These are phyloP conservation scores for Hagleromyces aurorensis DNA, from an alignment of 805 yeast genomes.

Conservation along the genomic window DNA sequence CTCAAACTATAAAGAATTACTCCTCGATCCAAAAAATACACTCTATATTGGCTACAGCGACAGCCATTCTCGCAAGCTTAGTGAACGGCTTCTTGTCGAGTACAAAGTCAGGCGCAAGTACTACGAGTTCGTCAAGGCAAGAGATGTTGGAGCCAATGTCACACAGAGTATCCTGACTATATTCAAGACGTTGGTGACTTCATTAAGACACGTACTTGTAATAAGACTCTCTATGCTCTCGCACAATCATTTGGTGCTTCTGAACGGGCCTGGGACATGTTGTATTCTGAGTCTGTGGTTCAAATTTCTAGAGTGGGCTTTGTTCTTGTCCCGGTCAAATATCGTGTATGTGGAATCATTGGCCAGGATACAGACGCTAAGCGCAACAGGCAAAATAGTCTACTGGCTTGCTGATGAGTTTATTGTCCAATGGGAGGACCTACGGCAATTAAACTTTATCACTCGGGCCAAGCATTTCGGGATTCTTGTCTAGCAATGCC, in stretches of 20 bases:
- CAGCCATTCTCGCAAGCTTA: constrained; percentile 33
- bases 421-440: constrained; percentile 80
- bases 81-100: constrained; percentile 23
- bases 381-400: constrained; percentile 68
- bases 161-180: constrained; percentile 30
- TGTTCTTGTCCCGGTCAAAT: constrained; percentile 44
- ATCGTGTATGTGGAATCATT: constrained; percentile 80
- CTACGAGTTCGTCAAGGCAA: constrained; percentile 26
- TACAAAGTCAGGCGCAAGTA: constrained; percentile 8
- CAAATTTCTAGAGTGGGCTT: constrained; percentile 19
- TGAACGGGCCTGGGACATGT: constrained; percentile 35
- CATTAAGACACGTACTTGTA: constrained; percentile 12
- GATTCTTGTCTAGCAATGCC: constrained; percentile 46
- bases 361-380: constrained; percentile 69
- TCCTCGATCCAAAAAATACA: constrained; percentile 43
- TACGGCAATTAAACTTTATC: constrained; percentile 38
- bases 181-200: constrained; percentile 24
- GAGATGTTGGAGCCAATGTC: constrained; percentile 34
- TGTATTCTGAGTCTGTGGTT: constrained; percentile 27
- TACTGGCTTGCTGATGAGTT: constrained; percentile 69
- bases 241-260: constrained; percentile 26
- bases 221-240: constrained; percentile 15
- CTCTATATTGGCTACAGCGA: constrained; percentile 27
- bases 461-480: constrained; percentile 70
- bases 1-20: constrained; percentile 31